These are phyloP conservation scores for Sporodiniella umbellata DNA, from an alignment of 371 early-diverging fungal genomes.

Conservation along the genomic window DNA sequence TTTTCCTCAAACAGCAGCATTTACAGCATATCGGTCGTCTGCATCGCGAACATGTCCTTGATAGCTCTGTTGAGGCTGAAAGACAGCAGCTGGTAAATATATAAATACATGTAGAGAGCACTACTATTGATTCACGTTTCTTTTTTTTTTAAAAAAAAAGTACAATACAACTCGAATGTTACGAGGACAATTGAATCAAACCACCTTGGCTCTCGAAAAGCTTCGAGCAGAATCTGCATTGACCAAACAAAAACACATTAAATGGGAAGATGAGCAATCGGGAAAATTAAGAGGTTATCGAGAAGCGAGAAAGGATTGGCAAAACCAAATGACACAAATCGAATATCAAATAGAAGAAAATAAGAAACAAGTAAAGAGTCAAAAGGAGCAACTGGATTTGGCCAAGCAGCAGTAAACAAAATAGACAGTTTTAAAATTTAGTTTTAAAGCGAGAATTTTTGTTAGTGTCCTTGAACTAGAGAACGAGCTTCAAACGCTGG, in stretches of 20 bases:
- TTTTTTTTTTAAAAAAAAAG: too few species aligned
- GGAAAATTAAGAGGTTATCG: slow-evolving; percentile 52
- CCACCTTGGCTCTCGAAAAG: slow-evolving; percentile 46
- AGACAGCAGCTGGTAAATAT: slow-evolving; percentile 49
- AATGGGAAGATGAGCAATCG: slow-evolving; percentile 66
- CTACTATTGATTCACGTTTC: too few species aligned
- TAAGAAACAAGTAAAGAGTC: slow-evolving; percentile 22
- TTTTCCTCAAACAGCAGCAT: slow-evolving; percentile 66
- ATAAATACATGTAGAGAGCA: too few species aligned
- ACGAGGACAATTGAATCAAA: slow-evolving; percentile 53
- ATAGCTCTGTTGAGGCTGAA: slow-evolving; percentile 63
- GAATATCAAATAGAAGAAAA: slow-evolving; percentile 49
- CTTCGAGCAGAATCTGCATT: slow-evolving; percentile 52
- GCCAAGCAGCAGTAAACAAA: slow-evolving; percentile 28
- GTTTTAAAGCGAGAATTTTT: too few species aligned
- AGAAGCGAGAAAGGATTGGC: slow-evolving; percentile 57
- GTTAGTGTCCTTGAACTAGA: slow-evolving; percentile 52
- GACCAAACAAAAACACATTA: slow-evolving; percentile 57
- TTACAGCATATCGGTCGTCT: slow-evolving; percentile 64
- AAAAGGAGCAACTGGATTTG: slow-evolving; percentile 24
- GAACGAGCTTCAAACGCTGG: slow-evolving; percentile 44
- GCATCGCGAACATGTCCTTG: slow-evolving; percentile 61
- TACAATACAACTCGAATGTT: slow-evolving; percentile 59
- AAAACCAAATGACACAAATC: slow-evolving; percentile 43
- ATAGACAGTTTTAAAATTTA: too few species aligned